These are phyloP conservation scores for Codiaeum variegatum DNA, from an alignment of 441 rosid genomes.

Conservation along the genomic window DNA sequence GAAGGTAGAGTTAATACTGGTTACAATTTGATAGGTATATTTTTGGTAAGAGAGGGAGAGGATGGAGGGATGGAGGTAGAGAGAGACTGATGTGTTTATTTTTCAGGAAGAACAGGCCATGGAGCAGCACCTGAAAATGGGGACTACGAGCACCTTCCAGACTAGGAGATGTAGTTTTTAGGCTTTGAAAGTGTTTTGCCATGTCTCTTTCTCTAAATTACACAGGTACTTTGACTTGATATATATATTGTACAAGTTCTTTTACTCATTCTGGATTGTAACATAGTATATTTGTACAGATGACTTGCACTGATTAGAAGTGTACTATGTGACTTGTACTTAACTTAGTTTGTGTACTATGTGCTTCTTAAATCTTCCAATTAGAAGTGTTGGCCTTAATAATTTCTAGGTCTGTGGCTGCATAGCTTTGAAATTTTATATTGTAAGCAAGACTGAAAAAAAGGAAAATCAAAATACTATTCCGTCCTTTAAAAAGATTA, in stretches of 20 bases:
- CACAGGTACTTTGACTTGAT: conserved; percentile 28
- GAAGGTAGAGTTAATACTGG: conserved; percentile 44
- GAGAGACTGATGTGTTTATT: conserved; percentile 18
- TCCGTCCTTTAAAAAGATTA: no score
- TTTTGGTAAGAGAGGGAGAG: background rate
- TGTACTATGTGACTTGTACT: no score
- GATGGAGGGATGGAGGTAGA: background rate
- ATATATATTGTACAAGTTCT: conserved; percentile 29
- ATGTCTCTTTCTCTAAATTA: conserved; percentile 4
- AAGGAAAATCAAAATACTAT: no score
- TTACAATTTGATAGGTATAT: conserved; percentile 61
- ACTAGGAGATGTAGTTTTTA: conserved; percentile 30
- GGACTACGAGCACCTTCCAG: conserved; percentile 51
- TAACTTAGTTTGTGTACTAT: conserved; percentile 16
- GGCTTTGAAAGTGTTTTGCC: conserved; percentile 12
- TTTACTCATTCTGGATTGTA: conserved; percentile 27
- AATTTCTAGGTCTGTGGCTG: background rate
- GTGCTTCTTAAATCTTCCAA: conserved; percentile 21
- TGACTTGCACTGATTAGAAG: conserved; percentile 22
- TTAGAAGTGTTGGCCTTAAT: conserved; percentile 11
- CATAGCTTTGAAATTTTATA: conserved; percentile 5
- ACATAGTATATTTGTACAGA: conserved; percentile 45
- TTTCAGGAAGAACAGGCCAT: conserved; percentile 53
- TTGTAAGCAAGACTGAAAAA: no score
- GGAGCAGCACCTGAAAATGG: conserved; percentile 59